phyloP scores from a whole-genome alignment of 768 basidiomycete species.

The Dendrothele bispora region DNA sequence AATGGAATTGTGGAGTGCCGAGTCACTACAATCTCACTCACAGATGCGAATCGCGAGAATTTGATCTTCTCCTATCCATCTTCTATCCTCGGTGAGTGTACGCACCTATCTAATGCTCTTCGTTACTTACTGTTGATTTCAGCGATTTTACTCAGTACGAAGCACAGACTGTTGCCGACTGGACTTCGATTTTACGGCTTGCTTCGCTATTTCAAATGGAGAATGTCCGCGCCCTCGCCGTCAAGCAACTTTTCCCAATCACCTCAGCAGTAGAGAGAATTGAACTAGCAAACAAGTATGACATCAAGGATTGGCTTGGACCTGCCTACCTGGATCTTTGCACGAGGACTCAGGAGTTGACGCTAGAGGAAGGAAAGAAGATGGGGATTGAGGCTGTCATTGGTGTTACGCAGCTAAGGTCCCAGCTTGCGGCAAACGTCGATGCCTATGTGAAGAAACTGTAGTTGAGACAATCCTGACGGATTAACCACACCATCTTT shows the following conservation, averaged over 20 bases:
- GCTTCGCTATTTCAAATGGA: conserved; percentile 33
- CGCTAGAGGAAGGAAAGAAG: conserved; percentile 1
- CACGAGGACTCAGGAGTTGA: conserved; percentile 10
- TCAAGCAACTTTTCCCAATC: conserved; percentile 7
- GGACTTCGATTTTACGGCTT: conserved; percentile 34
- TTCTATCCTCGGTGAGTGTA: conserved; percentile 51
- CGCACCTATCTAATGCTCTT: not conserved
- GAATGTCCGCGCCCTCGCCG: conserved; percentile 25
- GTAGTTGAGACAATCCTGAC: no score
- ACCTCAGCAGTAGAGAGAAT: conserved; percentile 9
- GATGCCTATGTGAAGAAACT: no score
- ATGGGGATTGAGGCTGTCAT: not conserved
- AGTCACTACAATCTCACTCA: conserved; percentile 41
- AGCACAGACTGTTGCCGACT: conserved; percentile 24
- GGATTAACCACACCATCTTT: no score
- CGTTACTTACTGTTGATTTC: not conserved
- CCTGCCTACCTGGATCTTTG: conserved; percentile 18
- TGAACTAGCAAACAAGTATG: conserved; percentile 7
- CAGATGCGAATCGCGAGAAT: conserved; percentile 46
- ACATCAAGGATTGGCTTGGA: conserved; percentile 16
- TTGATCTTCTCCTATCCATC: conserved; percentile 52
- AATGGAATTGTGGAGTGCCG: conserved; percentile 22
- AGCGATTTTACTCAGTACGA: conserved; percentile 12
- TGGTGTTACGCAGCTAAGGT: no score
- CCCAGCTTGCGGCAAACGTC: no score